Conservation (phyloP, 116 monocot species). For the Zostera marina region DNA sequence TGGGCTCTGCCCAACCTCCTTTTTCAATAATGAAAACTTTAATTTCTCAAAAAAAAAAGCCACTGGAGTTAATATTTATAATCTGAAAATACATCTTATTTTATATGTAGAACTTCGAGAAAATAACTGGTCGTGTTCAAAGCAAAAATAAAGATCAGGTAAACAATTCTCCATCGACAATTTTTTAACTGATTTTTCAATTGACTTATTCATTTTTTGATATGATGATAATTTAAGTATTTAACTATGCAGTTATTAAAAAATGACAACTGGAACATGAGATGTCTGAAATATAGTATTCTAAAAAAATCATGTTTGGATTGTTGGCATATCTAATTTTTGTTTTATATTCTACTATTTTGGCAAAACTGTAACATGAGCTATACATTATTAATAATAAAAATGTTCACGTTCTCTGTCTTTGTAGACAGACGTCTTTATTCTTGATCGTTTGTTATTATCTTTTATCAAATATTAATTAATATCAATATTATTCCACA, state of each 20-base stretch:
- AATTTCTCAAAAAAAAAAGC: too few relatives aligned
- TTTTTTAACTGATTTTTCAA: not conserved
- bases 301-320: too few relatives aligned
- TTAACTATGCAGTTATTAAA: too few relatives aligned
- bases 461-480: not conserved
- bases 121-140: conserved; percentile 86
- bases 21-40: too few relatives aligned
- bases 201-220: not conserved
- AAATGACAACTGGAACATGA: not conserved
- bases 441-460: not conserved
- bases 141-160: conserved; percentile 94
- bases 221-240: not conserved
- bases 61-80: too few relatives aligned
- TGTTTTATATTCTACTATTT: too few relatives aligned
- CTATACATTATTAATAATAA: too few relatives aligned
- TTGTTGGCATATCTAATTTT: too few relatives aligned
- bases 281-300: not conserved
- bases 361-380: too few relatives aligned
- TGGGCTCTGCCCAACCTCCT: too few relatives aligned
- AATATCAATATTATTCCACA: conserved; percentile 14
- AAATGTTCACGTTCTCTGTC: not conserved
- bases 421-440: not conserved
- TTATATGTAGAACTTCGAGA: conserved; percentile 77
- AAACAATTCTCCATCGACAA: not conserved
- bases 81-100: conserved; percentile 5